A percentile compares a stretch with the other conserved stretches of the same genome.
Conservation (phyloP, 2,329 filamentous ascomycete species). For the Beauveria medogensis region DNA sequence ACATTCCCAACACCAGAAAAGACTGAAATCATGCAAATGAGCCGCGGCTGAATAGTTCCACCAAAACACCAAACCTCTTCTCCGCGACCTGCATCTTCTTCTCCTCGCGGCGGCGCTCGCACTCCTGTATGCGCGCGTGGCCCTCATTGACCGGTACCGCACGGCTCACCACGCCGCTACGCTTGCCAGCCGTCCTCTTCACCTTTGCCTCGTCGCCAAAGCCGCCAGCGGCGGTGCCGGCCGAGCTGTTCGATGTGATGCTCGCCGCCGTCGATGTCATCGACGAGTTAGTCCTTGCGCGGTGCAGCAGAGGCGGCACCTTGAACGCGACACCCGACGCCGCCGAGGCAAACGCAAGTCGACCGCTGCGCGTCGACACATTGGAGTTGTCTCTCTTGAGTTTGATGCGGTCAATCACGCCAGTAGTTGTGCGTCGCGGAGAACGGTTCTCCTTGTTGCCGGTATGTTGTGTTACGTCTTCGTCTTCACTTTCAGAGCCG, state of each 20-base stretch:
- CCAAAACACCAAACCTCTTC: conserved; percentile 47
- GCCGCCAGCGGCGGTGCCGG: conserved; percentile 19
- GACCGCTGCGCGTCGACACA: conserved; percentile 22
- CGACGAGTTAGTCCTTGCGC: conserved; percentile 61
- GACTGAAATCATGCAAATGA: conserved; percentile 21
- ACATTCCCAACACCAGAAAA: not conserved
- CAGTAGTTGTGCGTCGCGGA: conserved; percentile 26
- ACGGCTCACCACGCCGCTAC: conserved; percentile 48
- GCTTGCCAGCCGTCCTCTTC: conserved; percentile 52
- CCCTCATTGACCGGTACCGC: conserved; percentile 54
- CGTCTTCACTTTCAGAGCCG: conserved; percentile 34
- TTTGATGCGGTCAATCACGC: conserved; percentile 65
- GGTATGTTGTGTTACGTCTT: conserved; percentile 19
- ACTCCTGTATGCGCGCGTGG: conserved; percentile 45
- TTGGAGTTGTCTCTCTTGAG: conserved; percentile 51
- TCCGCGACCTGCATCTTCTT: conserved; percentile 51
- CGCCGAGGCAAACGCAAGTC: conserved; percentile 49
- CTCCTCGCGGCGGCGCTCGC: conserved; percentile 49
- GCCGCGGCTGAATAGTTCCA: conserved; percentile 50
- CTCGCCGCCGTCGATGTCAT: conserved; percentile 25
- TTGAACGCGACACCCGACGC: conserved; percentile 44
- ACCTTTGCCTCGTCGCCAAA: conserved; percentile 46
- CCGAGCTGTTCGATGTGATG: conserved; percentile 13
- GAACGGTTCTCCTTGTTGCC: conserved; percentile 44
- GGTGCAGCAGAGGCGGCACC: conserved; percentile 62